phyloP scores from a whole-genome alignment of 805 yeast genomes.

The Grigorovia transvaalensis region DNA sequence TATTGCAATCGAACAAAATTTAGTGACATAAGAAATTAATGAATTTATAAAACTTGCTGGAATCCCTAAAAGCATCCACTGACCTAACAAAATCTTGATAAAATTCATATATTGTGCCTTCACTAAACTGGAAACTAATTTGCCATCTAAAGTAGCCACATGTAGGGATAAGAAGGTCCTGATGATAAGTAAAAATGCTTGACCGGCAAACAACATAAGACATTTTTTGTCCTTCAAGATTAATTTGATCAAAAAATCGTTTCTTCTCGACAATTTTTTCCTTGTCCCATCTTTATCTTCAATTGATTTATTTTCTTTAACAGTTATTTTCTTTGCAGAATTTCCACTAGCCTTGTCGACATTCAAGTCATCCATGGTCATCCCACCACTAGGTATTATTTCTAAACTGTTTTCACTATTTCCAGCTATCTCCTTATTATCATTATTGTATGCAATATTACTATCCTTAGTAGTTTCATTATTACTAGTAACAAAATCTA shows the following conservation, averaged over 20 bases:
- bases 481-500: background rate
- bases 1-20: slow-evolving; percentile 45
- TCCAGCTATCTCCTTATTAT: background rate
- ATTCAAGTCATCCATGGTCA: background rate
- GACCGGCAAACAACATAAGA: slow-evolving; percentile 33
- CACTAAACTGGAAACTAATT: slow-evolving; percentile 70
- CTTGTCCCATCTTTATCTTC: background rate
- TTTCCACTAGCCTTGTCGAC: background rate
- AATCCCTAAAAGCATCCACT: slow-evolving; percentile 77
- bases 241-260: slow-evolving; percentile 18
- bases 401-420: background rate
- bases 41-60: slow-evolving; percentile 81
- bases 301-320: background rate
- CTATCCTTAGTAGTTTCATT: background rate
- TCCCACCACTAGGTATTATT: background rate
- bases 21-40: slow-evolving; percentile 50
- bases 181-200: slow-evolving; percentile 48
- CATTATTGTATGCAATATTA: background rate
- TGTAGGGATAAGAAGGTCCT: slow-evolving; percentile 69
- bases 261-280: background rate
- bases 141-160: slow-evolving; percentile 82
- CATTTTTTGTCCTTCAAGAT: slow-evolving; percentile 23
- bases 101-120: slow-evolving; percentile 58
- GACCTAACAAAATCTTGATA: slow-evolving; percentile 43
- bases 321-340: background rate